Percentiles rank a stretch among this genome's conserved stretches.
These are phyloP conservation scores for Vitis rotundifolia DNA, from an alignment of 164 flowering plant species.

Conservation along the genomic window DNA sequence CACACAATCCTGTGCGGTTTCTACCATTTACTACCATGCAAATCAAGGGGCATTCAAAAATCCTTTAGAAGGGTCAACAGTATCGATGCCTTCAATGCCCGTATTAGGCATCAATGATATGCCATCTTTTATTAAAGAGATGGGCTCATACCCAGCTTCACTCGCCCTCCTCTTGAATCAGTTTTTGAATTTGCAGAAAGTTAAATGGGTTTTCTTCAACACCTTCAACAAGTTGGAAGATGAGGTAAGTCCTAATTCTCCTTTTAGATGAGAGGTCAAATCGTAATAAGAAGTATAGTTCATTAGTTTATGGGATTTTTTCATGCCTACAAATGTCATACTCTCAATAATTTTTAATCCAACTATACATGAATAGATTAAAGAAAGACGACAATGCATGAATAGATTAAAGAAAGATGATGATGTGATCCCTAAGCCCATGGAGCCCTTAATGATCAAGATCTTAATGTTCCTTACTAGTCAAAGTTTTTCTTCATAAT, in stretches of 20 bases:
- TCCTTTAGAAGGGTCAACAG: constrained; percentile 7
- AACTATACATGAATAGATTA: too few species aligned
- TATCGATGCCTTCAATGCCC: constrained; percentile 33
- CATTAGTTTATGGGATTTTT: too few species aligned
- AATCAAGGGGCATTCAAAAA: constrained; percentile 6
- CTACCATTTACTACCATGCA: constrained; percentile 26
- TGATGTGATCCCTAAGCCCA: too few species aligned
- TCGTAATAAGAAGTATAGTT: too few species aligned
- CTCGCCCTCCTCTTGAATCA: constrained; percentile 4
- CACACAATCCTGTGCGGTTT: constrained; percentile 45
- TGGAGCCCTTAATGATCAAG: too few species aligned
- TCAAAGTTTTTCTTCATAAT: too few species aligned
- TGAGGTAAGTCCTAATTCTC: constrained; percentile 11
- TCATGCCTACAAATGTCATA: too few species aligned
- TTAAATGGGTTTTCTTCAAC: constrained; percentile 21
- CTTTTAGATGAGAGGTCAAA: too few species aligned
- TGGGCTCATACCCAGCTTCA: constrained; percentile 9
- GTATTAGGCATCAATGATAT: constrained; percentile 27
- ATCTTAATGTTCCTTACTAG: too few species aligned
- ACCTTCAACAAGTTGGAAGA: constrained; percentile 18
- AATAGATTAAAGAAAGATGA: too few species aligned
- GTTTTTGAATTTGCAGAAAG: constrained; percentile 21
- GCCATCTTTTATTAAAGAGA: constrained; percentile 36
- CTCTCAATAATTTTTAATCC: too few species aligned
- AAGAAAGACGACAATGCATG: too few species aligned